These are phyloP conservation scores for Trichocladium antarcticum DNA, from an alignment of 495 filamentous ascomycete species.

Conservation along the genomic window DNA sequence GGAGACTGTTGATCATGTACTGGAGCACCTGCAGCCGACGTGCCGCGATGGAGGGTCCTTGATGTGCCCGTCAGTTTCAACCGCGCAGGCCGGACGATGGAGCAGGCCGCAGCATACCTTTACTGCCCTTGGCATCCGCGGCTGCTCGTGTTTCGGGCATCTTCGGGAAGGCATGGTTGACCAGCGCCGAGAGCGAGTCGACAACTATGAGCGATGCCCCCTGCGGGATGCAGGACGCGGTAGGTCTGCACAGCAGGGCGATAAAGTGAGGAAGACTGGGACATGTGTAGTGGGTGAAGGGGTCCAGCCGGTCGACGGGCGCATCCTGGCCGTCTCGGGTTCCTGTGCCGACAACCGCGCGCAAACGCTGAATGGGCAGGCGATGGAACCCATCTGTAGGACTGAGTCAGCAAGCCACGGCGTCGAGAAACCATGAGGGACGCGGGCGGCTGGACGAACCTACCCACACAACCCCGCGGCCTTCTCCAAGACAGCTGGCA, in stretches of 20 bases:
- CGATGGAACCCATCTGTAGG: slow-evolving; percentile 28
- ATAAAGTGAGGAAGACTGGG: slow-evolving; percentile 65
- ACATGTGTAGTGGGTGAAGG: slow-evolving; percentile 26
- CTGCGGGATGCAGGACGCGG: slow-evolving; percentile 45
- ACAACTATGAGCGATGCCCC: slow-evolving; percentile 58
- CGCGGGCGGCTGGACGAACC: slow-evolving; percentile 43
- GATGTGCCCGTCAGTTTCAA: slow-evolving; percentile 6
- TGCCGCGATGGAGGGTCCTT: slow-evolving; percentile 27
- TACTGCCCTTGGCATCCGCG: slow-evolving; percentile 16
- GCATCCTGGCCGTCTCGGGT: slow-evolving; percentile 2
- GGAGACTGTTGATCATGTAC: slow-evolving; percentile 40
- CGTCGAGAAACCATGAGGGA: neutral
- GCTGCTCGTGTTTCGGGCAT: slow-evolving; percentile 15
- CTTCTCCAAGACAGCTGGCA: slow-evolving; percentile 49
- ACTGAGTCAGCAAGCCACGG: slow-evolving; percentile 3
- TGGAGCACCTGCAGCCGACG: slow-evolving; percentile 37
- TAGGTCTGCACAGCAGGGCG: slow-evolving; percentile 55
- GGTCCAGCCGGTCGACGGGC: slow-evolving; percentile 2
- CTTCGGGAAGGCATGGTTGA: slow-evolving; percentile 60
- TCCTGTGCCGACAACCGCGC: slow-evolving; percentile 5
- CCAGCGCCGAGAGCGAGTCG: slow-evolving; percentile 62
- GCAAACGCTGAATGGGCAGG: slow-evolving; percentile 22
- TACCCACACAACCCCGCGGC: slow-evolving; percentile 70
- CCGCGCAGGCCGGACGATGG: neutral
- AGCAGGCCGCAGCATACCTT: slow-evolving; percentile 11